Evolutionary conservation across 805 yeast species (phyloP), one percentile per base, ranked within the genome.

Genomic region (Nematodospora valgi): DNA sequence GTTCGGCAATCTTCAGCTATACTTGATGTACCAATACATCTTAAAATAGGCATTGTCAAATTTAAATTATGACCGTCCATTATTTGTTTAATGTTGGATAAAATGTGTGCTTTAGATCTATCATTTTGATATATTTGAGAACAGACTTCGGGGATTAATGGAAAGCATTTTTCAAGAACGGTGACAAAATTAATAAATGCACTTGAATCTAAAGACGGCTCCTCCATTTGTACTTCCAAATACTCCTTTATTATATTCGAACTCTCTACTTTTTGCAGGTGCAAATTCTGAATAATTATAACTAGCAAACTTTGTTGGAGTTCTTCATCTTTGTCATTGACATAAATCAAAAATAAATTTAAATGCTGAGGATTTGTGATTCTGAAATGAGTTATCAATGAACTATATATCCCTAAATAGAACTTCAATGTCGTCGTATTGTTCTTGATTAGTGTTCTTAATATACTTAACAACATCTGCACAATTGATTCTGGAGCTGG

Each of bases 1-100:
- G 51, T 55, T 37, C 84, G 65, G 21, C 78, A 64, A 1, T 56
- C 49, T 25, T 77, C 80, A 35, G 70, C 72, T 16, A 76, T 62
- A 44, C 82, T 75, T 0, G 79, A 58, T 18, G 53, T 45, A 22
- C 54, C 47, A 2, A 62, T 47, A 9, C 57, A 35, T 11, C 44
- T 43, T 16, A 55, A 39, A 4, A 52, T 43, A 19, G 44, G 45
- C 5, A 37, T 27, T 4, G 40, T 34, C 13, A 35, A 24, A n/a
- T 40, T 30, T 14, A 43, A 34, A 7, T 26, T 21, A 18, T 23
- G 4, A 5, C 21, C 27, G 17, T n/a, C 18, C 20, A 26, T 8
- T 5, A 11, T 5, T 14, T 17, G 15, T 8, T 22, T 21, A 6
- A 32, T 29, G 10, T 27, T 26, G 5, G 2, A 32, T 5, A 44